Base-by-base conservation (phyloP, 1,284 basidiomycete species). In the Trametes polyzona region DNA sequence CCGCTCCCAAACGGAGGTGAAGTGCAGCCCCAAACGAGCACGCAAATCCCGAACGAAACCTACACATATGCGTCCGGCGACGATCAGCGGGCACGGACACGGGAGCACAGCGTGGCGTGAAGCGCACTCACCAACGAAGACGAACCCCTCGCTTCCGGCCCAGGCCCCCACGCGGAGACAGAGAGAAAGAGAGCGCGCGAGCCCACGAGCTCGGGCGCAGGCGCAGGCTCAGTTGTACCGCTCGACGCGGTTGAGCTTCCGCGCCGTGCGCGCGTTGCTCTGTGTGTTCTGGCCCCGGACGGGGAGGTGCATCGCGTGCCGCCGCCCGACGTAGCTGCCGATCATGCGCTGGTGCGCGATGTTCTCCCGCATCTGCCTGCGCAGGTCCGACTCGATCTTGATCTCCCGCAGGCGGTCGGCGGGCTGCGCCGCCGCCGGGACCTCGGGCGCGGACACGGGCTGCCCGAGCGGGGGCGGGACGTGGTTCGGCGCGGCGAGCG, bases 251-350 rank as follows among this genome's bases (percentile, higher is more conserved):
- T 96, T 96, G 73, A 96, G 83, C 72, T 88, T 93, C 74, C 78
- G 88, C 35, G 95, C 95, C 32, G 92, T 95, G 74, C 81, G 83
- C 48, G 91, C 93, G 66, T 96, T 96, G 48, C 82, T 87, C 73
- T 88, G 87, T 4, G 95, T 96, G 60, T 90, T 89, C 75, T 96
- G 94, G 50, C 94, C 94, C 69, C 94, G 82, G 57, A 96, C 94
- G 0, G 95, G 95, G 37, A 95, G 74, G 59, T 88, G 85, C 86
- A 93, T 91, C 2, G 93, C 92, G 69, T 96, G 94, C 69, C 94
- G 79, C 74, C 86, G 83, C 32, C 94, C 94, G 53, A 90, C 85
- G 71, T 95, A 94, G 66, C 86, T 92, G 46, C 95, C 94, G 73
- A 96, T 93, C 79, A 88, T 89, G 60, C 93, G 80, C 73, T 95